Base-by-base conservation (phyloP, 73 alveolate species). In the Diophrys sp. region DNA sequence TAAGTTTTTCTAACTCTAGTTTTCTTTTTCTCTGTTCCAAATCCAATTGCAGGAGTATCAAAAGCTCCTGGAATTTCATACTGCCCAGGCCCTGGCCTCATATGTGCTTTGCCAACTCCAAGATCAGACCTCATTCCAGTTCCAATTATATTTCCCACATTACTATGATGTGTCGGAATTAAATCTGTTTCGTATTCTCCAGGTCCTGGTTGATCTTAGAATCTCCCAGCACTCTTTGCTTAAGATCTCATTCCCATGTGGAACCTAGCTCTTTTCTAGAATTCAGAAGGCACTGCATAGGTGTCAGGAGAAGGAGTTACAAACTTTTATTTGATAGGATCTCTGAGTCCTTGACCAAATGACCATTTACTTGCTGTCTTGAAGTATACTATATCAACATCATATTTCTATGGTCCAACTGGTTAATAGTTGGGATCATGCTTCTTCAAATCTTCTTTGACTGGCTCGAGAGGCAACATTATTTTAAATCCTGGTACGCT, bases 41-140 rank as follows among this genome's bases (percentile, higher is more conserved):
- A 85, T 25, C 74, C 79, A 23, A 75, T 33, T 54, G 75, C 24
- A 26, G 91, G 77, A 23, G 75, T 72, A 1, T 83, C 81, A 26
- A 75, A 31, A 31, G 33, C 32, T 0, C 83, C 44, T 53, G 72
- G 32, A 31, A 74, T 67, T 25, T 85, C 83, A 62, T 85, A 85
- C 29, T 85, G 81, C 14, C 93, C 93, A 14, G 93, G 93, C 0
- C 93, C 93, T 24, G 93, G 93, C 33, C 26, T 29, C 18, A 74
- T 25, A 32, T 85, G 77, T 1, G 93, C 93, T 56, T 85, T 85
- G 23, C 93, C 93, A 26, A 85, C 93, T 0, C 93, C 93, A 8
- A 85, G 33, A 70, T 85, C 93, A 55, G 85, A 72, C 62, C 93
- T 85, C 31, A 56, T 62, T 28, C 93, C 83, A 31, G 93, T 78